Percentiles rank a stretch among this genome's conserved stretches.
phyloP scores from a whole-genome alignment of 345 rosid species.

The Microcos paniculata region DNA sequence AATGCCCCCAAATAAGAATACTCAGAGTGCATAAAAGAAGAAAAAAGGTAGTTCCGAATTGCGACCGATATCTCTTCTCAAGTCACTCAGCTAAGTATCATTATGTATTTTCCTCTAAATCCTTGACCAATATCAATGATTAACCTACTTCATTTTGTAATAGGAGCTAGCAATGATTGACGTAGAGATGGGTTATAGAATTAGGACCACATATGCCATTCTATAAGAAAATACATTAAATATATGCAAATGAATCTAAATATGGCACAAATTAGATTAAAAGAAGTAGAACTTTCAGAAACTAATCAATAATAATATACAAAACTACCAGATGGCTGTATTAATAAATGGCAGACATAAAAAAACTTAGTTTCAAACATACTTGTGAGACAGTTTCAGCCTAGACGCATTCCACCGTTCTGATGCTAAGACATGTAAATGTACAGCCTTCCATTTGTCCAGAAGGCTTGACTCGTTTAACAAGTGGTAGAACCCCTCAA shows the following conservation, averaged over 20 bases:
- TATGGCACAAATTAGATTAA: not conserved
- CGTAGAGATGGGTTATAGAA: not conserved
- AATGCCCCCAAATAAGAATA: conserved; percentile 5
- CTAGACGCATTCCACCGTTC: conserved; percentile 63
- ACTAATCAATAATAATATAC: not conserved
- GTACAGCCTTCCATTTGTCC: conserved; percentile 52
- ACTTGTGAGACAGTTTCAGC: conserved; percentile 59
- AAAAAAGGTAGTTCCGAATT: not conserved
- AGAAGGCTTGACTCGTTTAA: conserved; percentile 33
- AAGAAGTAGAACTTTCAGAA: not conserved
- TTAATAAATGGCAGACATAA: not conserved
- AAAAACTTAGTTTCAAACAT: not conserved
- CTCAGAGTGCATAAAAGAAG: not conserved
- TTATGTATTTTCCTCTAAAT: not conserved
- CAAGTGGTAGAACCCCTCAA: conserved; percentile 24
- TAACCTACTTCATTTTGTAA: not conserved
- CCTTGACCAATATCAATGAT: not conserved
- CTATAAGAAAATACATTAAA: not conserved
- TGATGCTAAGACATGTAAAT: conserved; percentile 60
- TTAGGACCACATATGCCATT: not conserved
- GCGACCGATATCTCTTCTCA: not conserved
- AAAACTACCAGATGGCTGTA: not conserved
- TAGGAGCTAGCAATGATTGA: not conserved
- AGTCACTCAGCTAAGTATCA: not conserved
- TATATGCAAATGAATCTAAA: not conserved